Percentiles rank a stretch among this genome's conserved stretches.
Conservation (phyloP, 108 stramenopile genomes). For the Nitzschia sp. region DNA sequence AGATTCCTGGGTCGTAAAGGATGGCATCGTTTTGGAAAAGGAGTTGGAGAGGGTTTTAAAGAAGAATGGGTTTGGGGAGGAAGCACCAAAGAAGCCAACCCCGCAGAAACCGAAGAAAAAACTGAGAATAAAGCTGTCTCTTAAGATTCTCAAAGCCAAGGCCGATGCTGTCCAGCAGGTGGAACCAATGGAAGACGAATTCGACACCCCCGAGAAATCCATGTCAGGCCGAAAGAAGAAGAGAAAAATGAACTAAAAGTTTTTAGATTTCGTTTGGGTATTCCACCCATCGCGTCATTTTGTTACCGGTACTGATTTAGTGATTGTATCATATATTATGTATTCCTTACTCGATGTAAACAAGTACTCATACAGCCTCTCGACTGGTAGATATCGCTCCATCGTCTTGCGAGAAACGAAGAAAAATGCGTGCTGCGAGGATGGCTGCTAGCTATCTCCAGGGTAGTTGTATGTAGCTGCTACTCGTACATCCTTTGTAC, state of each 20-base stretch:
- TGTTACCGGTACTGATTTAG: no score
- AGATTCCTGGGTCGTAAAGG: conserved; percentile 79
- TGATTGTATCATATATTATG: no score
- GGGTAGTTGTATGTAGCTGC: no score
- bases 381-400: no score
- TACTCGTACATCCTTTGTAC: no score
- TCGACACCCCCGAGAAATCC: not conserved
- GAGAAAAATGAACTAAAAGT: conserved; percentile 13
- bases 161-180: not conserved
- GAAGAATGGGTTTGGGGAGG: conserved; percentile 68
- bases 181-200: not conserved
- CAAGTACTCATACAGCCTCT: no score
- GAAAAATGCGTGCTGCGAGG: no score
- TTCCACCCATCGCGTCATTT: no score
- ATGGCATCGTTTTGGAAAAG: conserved; percentile 60
- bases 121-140: conserved; percentile 60
- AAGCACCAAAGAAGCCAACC: conserved; percentile 32
- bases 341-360: no score
- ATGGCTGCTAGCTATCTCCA: no score
- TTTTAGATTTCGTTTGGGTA: no score
- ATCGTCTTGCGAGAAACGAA: no score
- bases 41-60: conserved; percentile 81
- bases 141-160: conserved; percentile 30
- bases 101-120: conserved; percentile 30
- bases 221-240: conserved; percentile 7